Conservation (phyloP, 148 eudicot genomes). For the Vaccinium darrowii region DNA sequence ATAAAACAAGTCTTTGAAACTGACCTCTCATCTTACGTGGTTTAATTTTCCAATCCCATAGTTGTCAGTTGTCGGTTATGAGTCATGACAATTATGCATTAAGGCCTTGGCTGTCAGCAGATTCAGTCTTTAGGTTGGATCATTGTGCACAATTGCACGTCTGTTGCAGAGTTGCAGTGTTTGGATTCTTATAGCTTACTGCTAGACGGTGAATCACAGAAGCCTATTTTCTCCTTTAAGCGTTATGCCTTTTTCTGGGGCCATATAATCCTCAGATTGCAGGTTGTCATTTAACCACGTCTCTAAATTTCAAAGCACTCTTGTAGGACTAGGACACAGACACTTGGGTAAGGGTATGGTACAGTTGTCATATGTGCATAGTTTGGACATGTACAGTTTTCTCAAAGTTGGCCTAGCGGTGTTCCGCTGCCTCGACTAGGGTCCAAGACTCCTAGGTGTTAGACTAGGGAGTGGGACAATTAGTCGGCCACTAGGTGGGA, state of each 20-base stretch:
- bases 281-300: not conserved
- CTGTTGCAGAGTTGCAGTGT: not conserved
- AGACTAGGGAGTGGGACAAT: no score
- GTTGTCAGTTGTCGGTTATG: not conserved
- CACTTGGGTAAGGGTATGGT: not conserved
- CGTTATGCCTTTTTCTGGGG: not conserved
- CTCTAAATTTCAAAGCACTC: not conserved
- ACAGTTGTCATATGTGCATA: not conserved
- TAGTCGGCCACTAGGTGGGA: no score
- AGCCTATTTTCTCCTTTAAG: not conserved
- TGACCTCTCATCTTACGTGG: not conserved
- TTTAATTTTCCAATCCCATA: not conserved
- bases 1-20: not conserved
- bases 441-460: no score
- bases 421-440: no score
- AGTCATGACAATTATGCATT: not conserved
- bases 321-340: not conserved
- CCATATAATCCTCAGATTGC: not conserved
- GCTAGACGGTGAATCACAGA: not conserved
- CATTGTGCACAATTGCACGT: not conserved
- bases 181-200: not conserved
- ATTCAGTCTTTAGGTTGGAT: not conserved
- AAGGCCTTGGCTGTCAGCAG: not conserved
- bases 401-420: no score
- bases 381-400: not conserved